Percentiles rank a stretch among this genome's conserved stretches.
Evolutionary conservation across 1,139 yeast species (phyloP).

Genomic region (Protomyces macrosporus): DNA sequence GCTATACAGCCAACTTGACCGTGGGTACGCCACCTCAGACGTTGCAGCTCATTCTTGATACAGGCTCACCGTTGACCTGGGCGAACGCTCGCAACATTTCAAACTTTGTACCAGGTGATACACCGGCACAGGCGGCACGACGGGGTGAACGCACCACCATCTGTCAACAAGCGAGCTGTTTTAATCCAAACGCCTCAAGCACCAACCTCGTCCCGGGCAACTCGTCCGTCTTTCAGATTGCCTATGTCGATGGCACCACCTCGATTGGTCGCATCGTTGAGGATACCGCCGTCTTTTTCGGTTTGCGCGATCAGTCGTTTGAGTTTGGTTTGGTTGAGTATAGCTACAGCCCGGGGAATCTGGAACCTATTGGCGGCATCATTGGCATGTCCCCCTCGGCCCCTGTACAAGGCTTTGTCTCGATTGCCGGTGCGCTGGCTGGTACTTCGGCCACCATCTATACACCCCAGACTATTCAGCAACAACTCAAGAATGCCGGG

Average conservation of each 20-base stretch:
- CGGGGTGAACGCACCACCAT: constrained; percentile 6
- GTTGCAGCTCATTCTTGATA: constrained; percentile 22
- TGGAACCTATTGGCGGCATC: constrained; percentile 20
- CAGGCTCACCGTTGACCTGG: constrained; percentile 28
- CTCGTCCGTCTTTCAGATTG: constrained; percentile 12
- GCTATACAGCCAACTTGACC: constrained; percentile 13
- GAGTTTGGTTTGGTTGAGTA: constrained; percentile 25
- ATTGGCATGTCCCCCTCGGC: constrained; percentile 26
- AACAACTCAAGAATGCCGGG: constrained; percentile 21
- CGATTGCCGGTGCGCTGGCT: constrained; percentile 2
- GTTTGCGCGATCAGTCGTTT: constrained; percentile 14
- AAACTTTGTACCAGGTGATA: constrained; percentile 8
- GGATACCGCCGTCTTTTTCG: constrained; percentile 13
- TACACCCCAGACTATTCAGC: constrained; percentile 22
- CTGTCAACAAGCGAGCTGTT: constrained; percentile 16
- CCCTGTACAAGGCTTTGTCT: constrained; percentile 6
- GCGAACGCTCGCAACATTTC: constrained; percentile 23
- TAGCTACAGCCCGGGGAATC: constrained; percentile 19
- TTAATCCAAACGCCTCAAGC: constrained; percentile 8
- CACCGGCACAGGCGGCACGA: constrained; percentile 11
- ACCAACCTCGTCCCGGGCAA: constrained; percentile 8
- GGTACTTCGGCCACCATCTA: not conserved
- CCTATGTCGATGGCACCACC: constrained; percentile 24
- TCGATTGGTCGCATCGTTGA: constrained; percentile 23
- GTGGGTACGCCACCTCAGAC: constrained; percentile 21